Evolutionary conservation across 2,329 filamentous ascomycete genomes (phyloP).

Genomic region (Paracorniculantispora psalliotae): DNA sequence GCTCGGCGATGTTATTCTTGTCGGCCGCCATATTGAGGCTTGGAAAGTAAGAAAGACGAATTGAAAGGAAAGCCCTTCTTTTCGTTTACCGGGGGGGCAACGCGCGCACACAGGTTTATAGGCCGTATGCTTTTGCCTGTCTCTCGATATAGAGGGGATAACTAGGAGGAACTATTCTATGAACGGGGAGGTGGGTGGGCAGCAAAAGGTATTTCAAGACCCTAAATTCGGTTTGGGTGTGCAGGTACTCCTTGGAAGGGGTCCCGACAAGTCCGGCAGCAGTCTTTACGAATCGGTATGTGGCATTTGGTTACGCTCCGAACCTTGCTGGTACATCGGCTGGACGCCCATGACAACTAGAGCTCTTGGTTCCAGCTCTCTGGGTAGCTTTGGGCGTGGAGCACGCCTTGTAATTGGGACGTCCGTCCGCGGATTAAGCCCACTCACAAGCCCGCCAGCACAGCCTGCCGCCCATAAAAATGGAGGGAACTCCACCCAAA

Average conservation of each 20-base stretch:
- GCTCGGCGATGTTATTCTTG: not conserved
- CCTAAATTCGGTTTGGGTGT: too few species aligned
- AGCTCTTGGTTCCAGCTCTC: not conserved
- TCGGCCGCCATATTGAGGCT: constrained; percentile 8
- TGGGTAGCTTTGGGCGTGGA: constrained; percentile 1
- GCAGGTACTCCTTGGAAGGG: not conserved
- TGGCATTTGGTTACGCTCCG: not conserved
- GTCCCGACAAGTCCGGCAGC: not conserved
- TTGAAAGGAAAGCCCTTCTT: constrained; percentile 4
- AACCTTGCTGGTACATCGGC: not conserved
- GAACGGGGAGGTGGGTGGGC: not conserved
- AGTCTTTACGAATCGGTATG: not conserved
- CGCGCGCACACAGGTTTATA: not conserved
- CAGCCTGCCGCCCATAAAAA: not conserved
- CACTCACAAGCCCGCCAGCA: not conserved
- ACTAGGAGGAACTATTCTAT: not conserved
- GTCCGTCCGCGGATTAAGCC: constrained; percentile 2
- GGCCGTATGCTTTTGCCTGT: not conserved
- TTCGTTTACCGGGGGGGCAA: not conserved
- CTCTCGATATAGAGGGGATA: not conserved
- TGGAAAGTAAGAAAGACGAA: not conserved
- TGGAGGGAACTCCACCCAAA: not conserved
- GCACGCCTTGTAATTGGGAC: not conserved
- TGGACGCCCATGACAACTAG: constrained; percentile 7
- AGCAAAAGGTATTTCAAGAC: constrained; percentile 9